phyloP scores from a whole-genome alignment of 257 asterid species.

The Solanum lignicaule region DNA sequence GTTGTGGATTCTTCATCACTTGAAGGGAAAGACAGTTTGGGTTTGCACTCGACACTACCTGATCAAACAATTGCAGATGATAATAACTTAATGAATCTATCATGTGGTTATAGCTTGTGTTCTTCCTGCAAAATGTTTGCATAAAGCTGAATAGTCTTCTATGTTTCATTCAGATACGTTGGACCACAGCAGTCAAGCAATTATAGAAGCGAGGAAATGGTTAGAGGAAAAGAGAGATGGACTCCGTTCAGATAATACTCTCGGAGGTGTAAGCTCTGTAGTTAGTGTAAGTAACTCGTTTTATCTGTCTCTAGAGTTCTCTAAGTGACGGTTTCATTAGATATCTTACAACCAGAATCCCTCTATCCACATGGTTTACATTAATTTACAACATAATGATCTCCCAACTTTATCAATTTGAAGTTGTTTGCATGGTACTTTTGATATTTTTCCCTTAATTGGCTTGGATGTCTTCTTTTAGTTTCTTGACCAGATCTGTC shows the following conservation, averaged over 20 bases:
- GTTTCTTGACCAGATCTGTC: not conserved
- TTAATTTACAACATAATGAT: not conserved
- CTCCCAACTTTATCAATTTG: not conserved
- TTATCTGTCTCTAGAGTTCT: not conserved
- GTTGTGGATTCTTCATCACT: slow-evolving; percentile 32
- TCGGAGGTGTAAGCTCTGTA: slow-evolving; percentile 13
- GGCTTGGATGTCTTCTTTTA: not conserved
- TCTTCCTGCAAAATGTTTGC: slow-evolving; percentile 5
- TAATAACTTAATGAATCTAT: slow-evolving; percentile 6
- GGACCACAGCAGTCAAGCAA: slow-evolving; percentile 37
- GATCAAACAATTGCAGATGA: slow-evolving; percentile 26
- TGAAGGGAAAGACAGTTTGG: slow-evolving; percentile 27
- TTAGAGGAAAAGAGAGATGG: slow-evolving; percentile 57
- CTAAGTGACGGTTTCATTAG: not conserved
- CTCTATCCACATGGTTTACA: not conserved
- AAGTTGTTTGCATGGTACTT: not conserved
- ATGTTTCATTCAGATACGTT: slow-evolving; percentile 26
- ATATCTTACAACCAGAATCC: not conserved
- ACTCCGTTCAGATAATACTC: slow-evolving; percentile 16
- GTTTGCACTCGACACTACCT: slow-evolving; percentile 13
- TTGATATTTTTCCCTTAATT: not conserved
- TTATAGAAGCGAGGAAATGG: slow-evolving; percentile 73
- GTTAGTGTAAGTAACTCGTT: slow-evolving; percentile 24
- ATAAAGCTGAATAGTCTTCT: not conserved
- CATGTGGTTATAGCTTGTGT: not conserved